Evolutionary conservation across 2,329 filamentous ascomycete species (phyloP), one percentile per base, ranked within the genome.

Genomic region (Cytospora paraplurivora): DNA sequence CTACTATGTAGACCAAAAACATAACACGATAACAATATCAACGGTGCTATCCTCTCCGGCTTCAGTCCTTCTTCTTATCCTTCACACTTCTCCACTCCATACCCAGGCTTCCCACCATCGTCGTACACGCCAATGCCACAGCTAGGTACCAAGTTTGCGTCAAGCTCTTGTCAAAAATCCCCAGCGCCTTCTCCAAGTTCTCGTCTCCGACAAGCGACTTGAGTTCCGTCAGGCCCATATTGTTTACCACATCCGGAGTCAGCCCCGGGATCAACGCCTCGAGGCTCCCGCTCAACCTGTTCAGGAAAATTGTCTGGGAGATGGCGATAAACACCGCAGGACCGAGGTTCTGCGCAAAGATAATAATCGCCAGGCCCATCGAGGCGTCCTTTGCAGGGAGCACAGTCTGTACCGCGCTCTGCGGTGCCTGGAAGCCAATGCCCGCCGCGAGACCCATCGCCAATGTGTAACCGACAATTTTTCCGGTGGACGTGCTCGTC

Each of bases 291-390:
- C 72, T 63, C 7, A 76, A 52, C 3, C 60, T 59, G 57, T 77
- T 78, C 3, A 74, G 66, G 44, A 79, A 77, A 0, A 74, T 72
- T 1, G 72, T 71, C 65, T 79, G 75, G 1, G 73, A 77, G 15
- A 74, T 73, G 1, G 77, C 76, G 35, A 79, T 71, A 66, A 76
- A 76, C 38, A 80, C 72, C 1, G 77, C 76, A 11, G 77, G 77
- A 7, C 78, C 78, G 21, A 80, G 70, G 7, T 73, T 77, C 66
- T 79, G 77, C 17, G 72, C 70, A 66, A 78, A 67, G 55, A 62
- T 56, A 27, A 62, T 58, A 34, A 63, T 52, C 8, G 54, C 51
- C 13, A 55, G 34, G 3, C 54, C 60, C 21, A 61, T 17, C 7
- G 33, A 19, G 12, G 38, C 34, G 27, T 58, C 60, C 21, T 58